These are phyloP conservation scores for Diddensiella caesifluorescens DNA, from an alignment of 805 yeast genomes.

Conservation along the genomic window DNA sequence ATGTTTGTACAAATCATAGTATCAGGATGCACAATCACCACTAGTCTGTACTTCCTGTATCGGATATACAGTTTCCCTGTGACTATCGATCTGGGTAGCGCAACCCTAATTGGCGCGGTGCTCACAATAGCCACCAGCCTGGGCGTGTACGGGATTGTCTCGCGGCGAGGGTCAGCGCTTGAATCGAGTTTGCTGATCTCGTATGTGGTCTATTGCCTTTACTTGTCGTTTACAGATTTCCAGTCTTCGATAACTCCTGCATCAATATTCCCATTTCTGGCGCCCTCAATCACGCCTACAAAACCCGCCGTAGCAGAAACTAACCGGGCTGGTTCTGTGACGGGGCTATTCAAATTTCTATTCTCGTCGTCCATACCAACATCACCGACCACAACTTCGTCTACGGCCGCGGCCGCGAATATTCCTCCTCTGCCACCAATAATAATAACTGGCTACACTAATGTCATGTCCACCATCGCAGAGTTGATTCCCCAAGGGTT, in stretches of 20 bases:
- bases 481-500: conserved; percentile 37
- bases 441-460: conserved; percentile 35
- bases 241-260: conserved; percentile 35
- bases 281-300: conserved; percentile 8
- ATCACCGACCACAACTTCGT: neutral
- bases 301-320: conserved; percentile 3
- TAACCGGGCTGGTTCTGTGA: neutral
- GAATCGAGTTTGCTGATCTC: conserved; percentile 84
- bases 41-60: conserved; percentile 71
- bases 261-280: conserved; percentile 16
- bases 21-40: conserved; percentile 70
- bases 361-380: conserved; percentile 6
- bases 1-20: conserved; percentile 64
- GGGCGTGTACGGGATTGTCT: conserved; percentile 77
- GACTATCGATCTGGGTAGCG: conserved; percentile 62
- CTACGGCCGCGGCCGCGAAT: conserved; percentile 4
- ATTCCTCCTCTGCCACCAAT: conserved; percentile 35
- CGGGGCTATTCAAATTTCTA: conserved; percentile 1
- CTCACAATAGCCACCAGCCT: conserved; percentile 69
- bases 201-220: conserved; percentile 86
- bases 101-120: conserved; percentile 81
- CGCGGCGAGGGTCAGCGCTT: conserved; percentile 81
- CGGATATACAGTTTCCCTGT: conserved; percentile 72
- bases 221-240: conserved; percentile 86
- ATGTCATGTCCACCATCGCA: conserved; percentile 34